Base-by-base conservation (phyloP, 2,329 filamentous ascomycete genomes). In the Ophiostoma himal-ulmi region DNA sequence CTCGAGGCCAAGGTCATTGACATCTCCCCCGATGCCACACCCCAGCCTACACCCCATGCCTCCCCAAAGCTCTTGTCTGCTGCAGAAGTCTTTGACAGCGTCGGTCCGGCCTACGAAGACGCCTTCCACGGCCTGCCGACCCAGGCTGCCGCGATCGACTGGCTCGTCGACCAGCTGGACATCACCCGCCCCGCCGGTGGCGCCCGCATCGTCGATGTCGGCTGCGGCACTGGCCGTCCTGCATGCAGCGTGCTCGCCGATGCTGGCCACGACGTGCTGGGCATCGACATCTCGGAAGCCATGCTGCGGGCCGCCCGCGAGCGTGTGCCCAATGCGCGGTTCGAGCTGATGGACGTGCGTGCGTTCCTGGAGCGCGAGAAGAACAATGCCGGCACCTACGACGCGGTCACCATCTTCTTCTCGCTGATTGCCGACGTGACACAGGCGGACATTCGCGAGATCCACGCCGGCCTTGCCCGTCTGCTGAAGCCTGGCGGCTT, bases 401-500 rank as follows among this genome's bases (percentile, higher is more conserved):
- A 77, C 70, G 77, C 73, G 37, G 74, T 74, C 20, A 75, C 75
- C 26, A 70, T 74, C 20, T 76, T 76, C 62, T 77, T 78, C 70
- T 75, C 75, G 54, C 73, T 77, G 26, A 75, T 77, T 13, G 75
- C 75, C 36, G 74, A 71, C 39, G 71, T 77, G 30, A 74, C 75
- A 10, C 74, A 76, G 67, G 72, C 72, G 52, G 76, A 76, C 10
- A 78, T 77, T 26, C 72, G 73, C 11, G 70, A 65, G 3, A 54
- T 74, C 8, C 62, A 76, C 1, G 60, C 52, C 7, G 72, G 71
- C 14, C 74, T 82, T 11, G 74, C 77, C 48, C 68, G 73, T 20
- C 74, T 76, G 36, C 75, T 83, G 37, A 76, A 75, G 65, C 77
- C 78, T 3, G 77, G 77, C 6, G 79, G 79, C 3, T 72, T 73